These are phyloP conservation scores for Handroanthus guayacan DNA, from an alignment of 257 asterid genomes.

Conservation along the genomic window DNA sequence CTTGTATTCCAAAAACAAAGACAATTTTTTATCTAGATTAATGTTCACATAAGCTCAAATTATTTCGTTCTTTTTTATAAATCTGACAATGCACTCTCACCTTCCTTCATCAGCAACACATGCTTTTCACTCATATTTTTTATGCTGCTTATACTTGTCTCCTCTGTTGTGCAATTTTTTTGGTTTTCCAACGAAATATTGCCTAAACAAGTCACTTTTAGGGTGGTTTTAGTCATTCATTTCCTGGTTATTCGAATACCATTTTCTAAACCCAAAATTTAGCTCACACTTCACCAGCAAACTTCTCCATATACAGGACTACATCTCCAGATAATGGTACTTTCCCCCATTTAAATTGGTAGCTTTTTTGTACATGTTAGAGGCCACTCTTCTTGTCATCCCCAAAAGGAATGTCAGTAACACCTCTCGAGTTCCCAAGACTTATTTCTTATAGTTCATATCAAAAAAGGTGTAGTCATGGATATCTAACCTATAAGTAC, in stretches of 20 bases:
- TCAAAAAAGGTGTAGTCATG: background rate
- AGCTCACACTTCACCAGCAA: background rate
- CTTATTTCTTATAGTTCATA: slow-evolving; percentile 1
- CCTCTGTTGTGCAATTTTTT: background rate
- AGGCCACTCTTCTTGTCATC: too few relatives aligned
- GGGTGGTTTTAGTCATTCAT: slow-evolving; percentile 1
- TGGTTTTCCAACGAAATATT: slow-evolving; percentile 8
- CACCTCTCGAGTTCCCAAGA: background rate
- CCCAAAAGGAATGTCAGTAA: background rate
- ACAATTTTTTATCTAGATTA: background rate
- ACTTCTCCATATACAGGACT: background rate
- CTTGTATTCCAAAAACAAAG: slow-evolving; percentile 20
- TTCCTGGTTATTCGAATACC: background rate
- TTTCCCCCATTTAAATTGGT: background rate
- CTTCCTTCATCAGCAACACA: background rate
- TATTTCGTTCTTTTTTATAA: background rate
- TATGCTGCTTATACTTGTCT: background rate
- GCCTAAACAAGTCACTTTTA: slow-evolving; percentile 1
- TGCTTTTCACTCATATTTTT: background rate
- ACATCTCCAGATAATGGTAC: background rate
- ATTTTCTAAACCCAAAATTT: background rate
- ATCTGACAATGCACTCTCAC: background rate
- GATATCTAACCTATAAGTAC: slow-evolving; percentile 1
- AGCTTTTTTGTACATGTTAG: background rate
- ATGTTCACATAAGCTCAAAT: background rate